These are phyloP conservation scores for Aspergillus brasiliensis DNA, from an alignment of 2,329 filamentous ascomycete species.

Conservation along the genomic window DNA sequence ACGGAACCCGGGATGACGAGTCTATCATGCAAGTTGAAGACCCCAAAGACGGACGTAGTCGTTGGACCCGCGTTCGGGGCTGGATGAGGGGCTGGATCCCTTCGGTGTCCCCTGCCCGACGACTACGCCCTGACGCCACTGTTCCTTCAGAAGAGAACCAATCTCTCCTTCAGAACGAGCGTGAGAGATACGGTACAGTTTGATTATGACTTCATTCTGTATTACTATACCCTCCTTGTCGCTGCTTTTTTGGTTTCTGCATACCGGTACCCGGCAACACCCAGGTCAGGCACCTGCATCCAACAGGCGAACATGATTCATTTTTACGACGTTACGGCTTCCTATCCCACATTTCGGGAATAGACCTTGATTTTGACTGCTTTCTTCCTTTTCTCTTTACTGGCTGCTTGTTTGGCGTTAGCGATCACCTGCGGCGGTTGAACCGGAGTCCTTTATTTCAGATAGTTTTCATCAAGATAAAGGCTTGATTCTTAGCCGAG, in stretches of 20 bases:
- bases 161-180: constrained; percentile 31
- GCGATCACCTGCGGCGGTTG: neutral
- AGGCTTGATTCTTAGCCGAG: neutral
- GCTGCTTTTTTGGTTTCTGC: neutral
- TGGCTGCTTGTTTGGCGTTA: constrained; percentile 2
- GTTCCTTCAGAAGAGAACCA: constrained; percentile 29
- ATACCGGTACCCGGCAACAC: neutral
- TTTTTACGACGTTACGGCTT: constrained; percentile 2
- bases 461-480: neutral
- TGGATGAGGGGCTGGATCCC: constrained; percentile 71
- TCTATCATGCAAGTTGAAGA: constrained; percentile 53
- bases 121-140: constrained; percentile 10
- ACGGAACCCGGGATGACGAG: constrained; percentile 51
- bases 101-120: constrained; percentile 43
- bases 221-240: neutral
- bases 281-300: neutral
- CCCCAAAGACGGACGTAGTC: constrained; percentile 43
- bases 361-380: neutral
- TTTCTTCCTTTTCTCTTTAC: neutral
- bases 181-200: constrained; percentile 38
- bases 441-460: neutral
- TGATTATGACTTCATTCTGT: constrained; percentile 19
- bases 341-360: neutral
- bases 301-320: constrained; percentile 6
- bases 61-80: constrained; percentile 61